phyloP scores from a whole-genome alignment of 495 filamentous ascomycete genomes.

The Aspergillus hancockii region DNA sequence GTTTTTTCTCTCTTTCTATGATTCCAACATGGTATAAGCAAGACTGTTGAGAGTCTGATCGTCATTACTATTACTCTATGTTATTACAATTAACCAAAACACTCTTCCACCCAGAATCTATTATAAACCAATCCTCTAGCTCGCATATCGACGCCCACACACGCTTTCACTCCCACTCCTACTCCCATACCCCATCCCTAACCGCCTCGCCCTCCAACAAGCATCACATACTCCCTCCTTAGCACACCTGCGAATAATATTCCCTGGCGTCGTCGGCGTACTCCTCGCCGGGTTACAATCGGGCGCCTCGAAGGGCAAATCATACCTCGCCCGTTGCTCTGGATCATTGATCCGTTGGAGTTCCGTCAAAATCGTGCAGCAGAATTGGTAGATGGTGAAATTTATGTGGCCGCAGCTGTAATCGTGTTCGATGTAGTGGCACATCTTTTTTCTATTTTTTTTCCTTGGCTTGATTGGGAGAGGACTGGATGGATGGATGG shows the following conservation, averaged over 20 bases:
- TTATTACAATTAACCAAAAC: too few species aligned
- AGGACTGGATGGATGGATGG: too few species aligned
- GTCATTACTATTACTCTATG: too few species aligned
- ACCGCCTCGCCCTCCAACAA: neutral
- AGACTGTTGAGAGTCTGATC: too few species aligned
- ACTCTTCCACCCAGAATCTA: too few species aligned
- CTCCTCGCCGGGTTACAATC: slow-evolving; percentile 6
- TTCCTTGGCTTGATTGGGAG: neutral
- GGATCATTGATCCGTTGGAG: slow-evolving; percentile 20
- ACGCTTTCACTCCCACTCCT: too few species aligned
- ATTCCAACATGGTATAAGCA: too few species aligned
- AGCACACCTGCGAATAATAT: neutral
- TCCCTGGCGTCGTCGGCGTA: neutral
- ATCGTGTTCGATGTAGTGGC: slow-evolving; percentile 13
- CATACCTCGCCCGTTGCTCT: neutral
- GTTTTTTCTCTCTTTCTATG: too few species aligned
- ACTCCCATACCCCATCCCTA: too few species aligned
- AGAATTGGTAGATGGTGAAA: slow-evolving; percentile 16
- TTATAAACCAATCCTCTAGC: too few species aligned
- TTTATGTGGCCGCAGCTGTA: slow-evolving; percentile 17
- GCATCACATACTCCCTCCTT: neutral
- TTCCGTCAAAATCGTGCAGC: slow-evolving; percentile 16
- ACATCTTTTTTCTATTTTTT: slow-evolving; percentile 18
- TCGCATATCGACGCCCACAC: too few species aligned
- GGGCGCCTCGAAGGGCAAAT: slow-evolving; percentile 7